Evolutionary conservation across 192 early-diverging fungal species (phyloP).

Genomic region (Polychytrium aggregatum): DNA sequence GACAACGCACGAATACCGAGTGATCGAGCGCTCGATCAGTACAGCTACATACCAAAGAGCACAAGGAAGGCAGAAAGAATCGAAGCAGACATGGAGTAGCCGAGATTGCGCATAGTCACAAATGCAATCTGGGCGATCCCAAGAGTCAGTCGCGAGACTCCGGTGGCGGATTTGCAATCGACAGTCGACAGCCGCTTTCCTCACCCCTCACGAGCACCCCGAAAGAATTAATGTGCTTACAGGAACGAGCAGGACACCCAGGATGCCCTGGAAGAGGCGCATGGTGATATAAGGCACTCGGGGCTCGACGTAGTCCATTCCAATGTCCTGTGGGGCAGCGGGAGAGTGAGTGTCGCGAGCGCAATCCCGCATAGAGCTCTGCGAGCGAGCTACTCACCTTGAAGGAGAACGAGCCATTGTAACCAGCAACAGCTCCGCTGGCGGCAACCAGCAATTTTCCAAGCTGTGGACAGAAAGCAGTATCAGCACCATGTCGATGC

Average conservation of each 20-base stretch:
- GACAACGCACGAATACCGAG: too few relatives aligned
- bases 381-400: too few relatives aligned
- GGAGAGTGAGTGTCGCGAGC: background rate
- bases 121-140: constrained; percentile 17
- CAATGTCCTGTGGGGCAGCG: constrained; percentile 55
- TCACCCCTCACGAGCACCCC: too few relatives aligned
- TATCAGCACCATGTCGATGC: too few relatives aligned
- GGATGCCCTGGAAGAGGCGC: constrained; percentile 67
- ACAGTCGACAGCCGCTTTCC: too few relatives aligned
- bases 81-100: constrained; percentile 21
- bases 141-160: background rate
- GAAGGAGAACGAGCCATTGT: constrained; percentile 36
- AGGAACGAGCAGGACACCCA: constrained; percentile 66
- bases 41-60: constrained; percentile 16
- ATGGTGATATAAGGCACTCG: constrained; percentile 83
- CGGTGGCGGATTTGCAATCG: too few relatives aligned
- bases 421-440: constrained; percentile 30
- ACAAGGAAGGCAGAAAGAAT: constrained; percentile 32
- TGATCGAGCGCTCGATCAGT: too few relatives aligned
- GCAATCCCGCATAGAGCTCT: too few relatives aligned
- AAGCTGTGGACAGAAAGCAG: too few relatives aligned
- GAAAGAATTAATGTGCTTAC: constrained; percentile 5
- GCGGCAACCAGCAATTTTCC: constrained; percentile 35
- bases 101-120: constrained; percentile 36
- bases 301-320: constrained; percentile 69